A percentile compares a stretch with the other conserved stretches of the same genome.
Conservation (phyloP, 2,329 filamentous ascomycete species). For the Ascochyta rabiei region DNA sequence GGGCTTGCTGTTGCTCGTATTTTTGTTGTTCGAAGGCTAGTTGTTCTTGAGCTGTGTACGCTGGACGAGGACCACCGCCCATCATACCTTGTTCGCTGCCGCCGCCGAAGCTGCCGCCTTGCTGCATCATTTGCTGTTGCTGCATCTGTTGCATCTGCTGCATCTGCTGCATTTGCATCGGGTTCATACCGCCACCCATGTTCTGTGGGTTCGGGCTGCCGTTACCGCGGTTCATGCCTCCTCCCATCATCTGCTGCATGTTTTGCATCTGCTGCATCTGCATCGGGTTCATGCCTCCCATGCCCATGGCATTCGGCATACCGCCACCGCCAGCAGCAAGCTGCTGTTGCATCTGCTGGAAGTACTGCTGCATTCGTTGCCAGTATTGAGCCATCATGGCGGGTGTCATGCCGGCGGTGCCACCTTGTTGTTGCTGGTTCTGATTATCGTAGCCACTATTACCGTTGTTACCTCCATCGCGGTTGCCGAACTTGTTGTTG, state of each 20-base stretch:
- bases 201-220: conserved; percentile 42
- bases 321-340: conserved; percentile 63
- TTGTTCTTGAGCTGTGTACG: conserved; percentile 73
- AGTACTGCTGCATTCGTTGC: conserved; percentile 98
- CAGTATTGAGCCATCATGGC: conserved; percentile 99
- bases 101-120: conserved; percentile 51
- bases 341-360: conserved; percentile 91
- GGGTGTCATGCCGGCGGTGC: conserved; percentile 75
- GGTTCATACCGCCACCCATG: conserved; percentile 64
- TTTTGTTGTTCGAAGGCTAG: conserved; percentile 79
- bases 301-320: conserved; percentile 56
- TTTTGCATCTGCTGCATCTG: conserved; percentile 49
- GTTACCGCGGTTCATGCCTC: conserved; percentile 37
- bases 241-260: conserved; percentile 46
- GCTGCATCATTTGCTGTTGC: conserved; percentile 54
- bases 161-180: conserved; percentile 71
- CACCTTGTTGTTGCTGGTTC: conserved; percentile 51
- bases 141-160: conserved; percentile 65
- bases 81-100: conserved; percentile 54
- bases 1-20: conserved; percentile 72
- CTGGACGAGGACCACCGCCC: conserved; percentile 52
- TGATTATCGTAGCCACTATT: conserved; percentile 53
- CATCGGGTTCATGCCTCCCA: conserved; percentile 65
- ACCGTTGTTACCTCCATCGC: conserved; percentile 39
- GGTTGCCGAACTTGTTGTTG: conserved; percentile 46